Conservation (phyloP, 352 stramenopile genomes). For the Thraustochytrium sp. region DNA sequence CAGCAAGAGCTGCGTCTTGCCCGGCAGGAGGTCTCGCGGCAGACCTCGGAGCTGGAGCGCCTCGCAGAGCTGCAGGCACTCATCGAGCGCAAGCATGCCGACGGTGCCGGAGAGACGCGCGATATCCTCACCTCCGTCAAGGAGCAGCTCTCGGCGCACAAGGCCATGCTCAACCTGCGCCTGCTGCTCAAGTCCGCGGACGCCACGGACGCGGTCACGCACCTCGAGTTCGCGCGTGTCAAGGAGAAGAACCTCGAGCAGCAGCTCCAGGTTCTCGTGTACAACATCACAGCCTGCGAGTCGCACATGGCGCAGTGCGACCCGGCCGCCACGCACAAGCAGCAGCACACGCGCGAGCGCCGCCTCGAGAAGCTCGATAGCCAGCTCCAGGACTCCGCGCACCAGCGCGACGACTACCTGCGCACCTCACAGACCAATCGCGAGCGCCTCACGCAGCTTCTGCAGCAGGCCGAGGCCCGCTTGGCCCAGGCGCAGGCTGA, state of each 20-base stretch:
- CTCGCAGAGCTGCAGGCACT: not conserved
- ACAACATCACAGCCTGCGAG: conserved; percentile 36
- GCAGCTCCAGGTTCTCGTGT: conserved; percentile 37
- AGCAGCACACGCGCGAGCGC: not conserved
- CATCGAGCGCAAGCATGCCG: not conserved
- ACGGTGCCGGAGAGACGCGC: not conserved
- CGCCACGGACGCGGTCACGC: not conserved
- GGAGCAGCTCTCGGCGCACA: not conserved
- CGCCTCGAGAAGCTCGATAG: conserved; percentile 20
- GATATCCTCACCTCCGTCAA: not conserved
- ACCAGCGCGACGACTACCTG: conserved; percentile 26
- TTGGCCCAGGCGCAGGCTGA: not conserved
- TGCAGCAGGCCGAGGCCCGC: not conserved
- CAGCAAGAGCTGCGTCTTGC: not conserved
- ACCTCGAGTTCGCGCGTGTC: conserved; percentile 26
- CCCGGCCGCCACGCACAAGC: conserved; percentile 16
- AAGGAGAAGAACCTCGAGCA: conserved; percentile 36
- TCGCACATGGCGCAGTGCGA: conserved; percentile 27
- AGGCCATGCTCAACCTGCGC: not conserved
- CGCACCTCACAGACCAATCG: conserved; percentile 9
- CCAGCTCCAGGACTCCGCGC: not conserved
- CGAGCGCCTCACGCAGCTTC: conserved; percentile 9
- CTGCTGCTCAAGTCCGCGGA: conserved; percentile 17
- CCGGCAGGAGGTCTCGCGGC: not conserved
- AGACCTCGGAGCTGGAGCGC: not conserved